Percentiles rank a stretch among this genome's conserved stretches.
These are phyloP conservation scores for Coniosporium tulheliwenetii DNA, from an alignment of 2,329 filamentous ascomycete genomes.

Conservation along the genomic window DNA sequence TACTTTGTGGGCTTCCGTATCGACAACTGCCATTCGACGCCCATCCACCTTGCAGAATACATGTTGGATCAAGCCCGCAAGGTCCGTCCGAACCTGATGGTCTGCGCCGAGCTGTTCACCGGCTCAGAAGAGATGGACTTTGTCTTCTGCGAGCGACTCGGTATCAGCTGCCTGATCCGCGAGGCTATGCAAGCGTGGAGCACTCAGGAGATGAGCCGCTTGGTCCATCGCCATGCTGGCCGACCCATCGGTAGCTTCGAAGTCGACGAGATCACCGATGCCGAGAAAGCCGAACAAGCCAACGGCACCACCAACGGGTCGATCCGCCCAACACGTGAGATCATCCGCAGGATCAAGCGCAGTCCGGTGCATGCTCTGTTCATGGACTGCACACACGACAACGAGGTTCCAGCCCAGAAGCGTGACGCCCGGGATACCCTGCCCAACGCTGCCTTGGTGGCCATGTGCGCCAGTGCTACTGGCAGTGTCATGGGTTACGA, in stretches of 20 bases:
- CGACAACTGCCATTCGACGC: constrained; percentile 96
- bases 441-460: constrained; percentile 82
- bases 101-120: constrained; percentile 90
- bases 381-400: constrained; percentile 99
- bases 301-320: constrained; percentile 16
- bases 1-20: constrained; percentile 93
- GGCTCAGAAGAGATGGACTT: constrained; percentile 95
- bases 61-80: constrained; percentile 86
- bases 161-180: constrained; percentile 79
- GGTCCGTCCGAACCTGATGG: constrained; percentile 73
- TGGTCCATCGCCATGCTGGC: constrained; percentile 88
- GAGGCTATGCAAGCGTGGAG: constrained; percentile 99
- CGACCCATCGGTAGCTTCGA: constrained; percentile 95
- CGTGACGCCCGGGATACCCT: constrained; percentile 86
- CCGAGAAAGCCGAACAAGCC: constrained; percentile 26
- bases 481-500: constrained; percentile 98
- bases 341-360: constrained; percentile 69
- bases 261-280: constrained; percentile 65
- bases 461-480: constrained; percentile 88
- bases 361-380: constrained; percentile 85
- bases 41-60: constrained; percentile 84
- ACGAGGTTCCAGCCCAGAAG: constrained; percentile 90
- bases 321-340: constrained; percentile 34
- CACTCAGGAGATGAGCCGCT: constrained; percentile 76
- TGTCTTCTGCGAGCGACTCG: constrained; percentile 83